Evolutionary conservation across 1,139 yeast genomes (phyloP).

Genomic region (Saccharomyces hybrid): DNA sequence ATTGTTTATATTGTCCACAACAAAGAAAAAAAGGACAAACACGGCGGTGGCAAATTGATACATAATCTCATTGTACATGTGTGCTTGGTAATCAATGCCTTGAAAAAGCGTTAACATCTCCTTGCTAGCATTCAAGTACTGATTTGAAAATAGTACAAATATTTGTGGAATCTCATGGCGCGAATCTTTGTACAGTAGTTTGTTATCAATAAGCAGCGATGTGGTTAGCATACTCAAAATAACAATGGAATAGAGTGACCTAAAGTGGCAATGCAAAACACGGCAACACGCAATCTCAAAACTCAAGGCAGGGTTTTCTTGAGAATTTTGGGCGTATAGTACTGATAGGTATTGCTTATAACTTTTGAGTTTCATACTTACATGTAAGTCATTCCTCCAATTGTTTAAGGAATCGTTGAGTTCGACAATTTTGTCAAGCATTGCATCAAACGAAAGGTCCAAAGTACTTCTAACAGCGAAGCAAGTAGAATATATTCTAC

Average conservation of each 20-base stretch:
- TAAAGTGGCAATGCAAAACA: constrained; percentile 21
- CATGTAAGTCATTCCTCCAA: constrained; percentile 24
- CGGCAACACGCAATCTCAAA: constrained; percentile 22
- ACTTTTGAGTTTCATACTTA: constrained; percentile 18
- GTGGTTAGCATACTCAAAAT: constrained; percentile 17
- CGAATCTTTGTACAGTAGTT: constrained; percentile 10
- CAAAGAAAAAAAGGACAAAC: constrained; percentile 14
- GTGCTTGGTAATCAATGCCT: constrained; percentile 17
- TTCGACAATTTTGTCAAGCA: constrained; percentile 15
- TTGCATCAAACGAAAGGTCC: constrained; percentile 19
- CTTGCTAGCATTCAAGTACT: constrained; percentile 11
- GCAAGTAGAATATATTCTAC: constrained; percentile 15
- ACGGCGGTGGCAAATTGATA: constrained; percentile 20
- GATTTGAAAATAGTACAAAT: constrained; percentile 11
- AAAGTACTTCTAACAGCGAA: constrained; percentile 17
- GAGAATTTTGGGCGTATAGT: constrained; percentile 14
- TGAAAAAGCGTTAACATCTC: constrained; percentile 16
- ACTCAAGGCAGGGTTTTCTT: constrained; percentile 17
- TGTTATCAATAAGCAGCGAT: constrained; percentile 19
- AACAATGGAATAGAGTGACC: constrained; percentile 14
- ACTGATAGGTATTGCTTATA: constrained; percentile 21
- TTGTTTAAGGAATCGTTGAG: constrained; percentile 14
- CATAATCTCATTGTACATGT: constrained; percentile 18
- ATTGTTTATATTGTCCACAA: constrained; percentile 16
- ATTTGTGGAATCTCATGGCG: constrained; percentile 13